Conservation (phyloP, 306 rosid species). For the Dalbergia cultrata region DNA sequence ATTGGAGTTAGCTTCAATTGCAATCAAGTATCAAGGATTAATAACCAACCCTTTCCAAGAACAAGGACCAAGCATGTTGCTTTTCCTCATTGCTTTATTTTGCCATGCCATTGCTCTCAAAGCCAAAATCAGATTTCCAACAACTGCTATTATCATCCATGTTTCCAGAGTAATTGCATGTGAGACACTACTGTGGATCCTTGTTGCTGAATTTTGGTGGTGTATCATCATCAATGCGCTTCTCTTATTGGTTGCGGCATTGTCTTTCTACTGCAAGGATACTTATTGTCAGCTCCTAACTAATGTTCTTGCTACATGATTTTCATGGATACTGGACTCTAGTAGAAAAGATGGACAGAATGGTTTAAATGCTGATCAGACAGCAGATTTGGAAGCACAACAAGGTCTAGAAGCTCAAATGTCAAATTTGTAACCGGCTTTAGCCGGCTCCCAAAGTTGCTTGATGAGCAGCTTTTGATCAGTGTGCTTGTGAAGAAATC, state of each 20-base stretch:
- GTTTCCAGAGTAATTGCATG: conserved; percentile 2
- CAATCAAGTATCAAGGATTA: neutral
- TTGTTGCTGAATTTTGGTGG: neutral
- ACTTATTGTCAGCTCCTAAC: neutral
- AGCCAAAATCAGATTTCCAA: neutral
- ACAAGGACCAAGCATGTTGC: neutral
- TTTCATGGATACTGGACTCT: no score
- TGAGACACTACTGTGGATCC: conserved; percentile 8
- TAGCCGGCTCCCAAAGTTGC: no score
- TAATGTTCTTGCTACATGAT: no score
- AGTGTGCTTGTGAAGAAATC: no score
- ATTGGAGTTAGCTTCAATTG: neutral
- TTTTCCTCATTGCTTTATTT: neutral
- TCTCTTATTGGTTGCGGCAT: no score
- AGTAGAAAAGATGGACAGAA: neutral
- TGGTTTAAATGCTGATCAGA: no score
- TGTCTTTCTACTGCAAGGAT: neutral
- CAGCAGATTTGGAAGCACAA: neutral
- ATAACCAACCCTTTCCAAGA: neutral
- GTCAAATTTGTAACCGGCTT: no score
- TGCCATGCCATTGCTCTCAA: neutral
- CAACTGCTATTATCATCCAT: neutral
- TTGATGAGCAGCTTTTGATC: no score
- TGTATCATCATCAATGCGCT: no score
- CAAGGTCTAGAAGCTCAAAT: no score